Percentiles rank a stretch among this genome's conserved stretches.
Conservation (phyloP, 1,139 yeast genomes). For the Lodderomyces margitis region DNA sequence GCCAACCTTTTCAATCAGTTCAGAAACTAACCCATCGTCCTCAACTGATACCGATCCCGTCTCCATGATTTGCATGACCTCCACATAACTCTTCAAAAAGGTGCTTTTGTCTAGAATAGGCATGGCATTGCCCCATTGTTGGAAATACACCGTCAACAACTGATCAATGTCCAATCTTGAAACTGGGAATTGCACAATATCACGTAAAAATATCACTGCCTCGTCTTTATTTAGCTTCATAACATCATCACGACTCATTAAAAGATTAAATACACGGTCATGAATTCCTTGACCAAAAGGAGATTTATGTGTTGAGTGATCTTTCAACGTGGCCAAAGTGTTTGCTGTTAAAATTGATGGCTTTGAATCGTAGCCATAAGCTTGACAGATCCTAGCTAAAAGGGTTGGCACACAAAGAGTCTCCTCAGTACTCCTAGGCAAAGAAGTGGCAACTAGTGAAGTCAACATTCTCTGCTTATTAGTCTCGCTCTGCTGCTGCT, state of each 20-base stretch:
- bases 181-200: conserved; percentile 47
- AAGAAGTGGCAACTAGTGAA: conserved; percentile 65
- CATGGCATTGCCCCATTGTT: conserved; percentile 72
- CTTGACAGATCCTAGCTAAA: conserved; percentile 64
- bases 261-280: conserved; percentile 21
- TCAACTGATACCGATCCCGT: conserved; percentile 13
- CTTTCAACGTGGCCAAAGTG: conserved; percentile 66
- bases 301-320: conserved; percentile 20
- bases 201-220: conserved; percentile 42
- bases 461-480: conserved; percentile 56
- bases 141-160: conserved; percentile 60
- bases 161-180: conserved; percentile 57
- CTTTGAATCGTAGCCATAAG: conserved; percentile 66
- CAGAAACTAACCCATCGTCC: conserved; percentile 18
- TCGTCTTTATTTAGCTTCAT: conserved; percentile 31
- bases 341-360: conserved; percentile 69
- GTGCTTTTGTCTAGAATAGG: conserved; percentile 69
- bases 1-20: conserved; percentile 55
- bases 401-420: conserved; percentile 70
- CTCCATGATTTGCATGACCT: conserved; percentile 44
- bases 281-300: conserved; percentile 13
- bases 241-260: conserved; percentile 32
- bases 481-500: conserved; percentile 27
- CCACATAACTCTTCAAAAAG: conserved; percentile 58
- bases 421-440: conserved; percentile 77